Conservation (phyloP, 768 basidiomycete species). For the Boletus rex-veris region DNA sequence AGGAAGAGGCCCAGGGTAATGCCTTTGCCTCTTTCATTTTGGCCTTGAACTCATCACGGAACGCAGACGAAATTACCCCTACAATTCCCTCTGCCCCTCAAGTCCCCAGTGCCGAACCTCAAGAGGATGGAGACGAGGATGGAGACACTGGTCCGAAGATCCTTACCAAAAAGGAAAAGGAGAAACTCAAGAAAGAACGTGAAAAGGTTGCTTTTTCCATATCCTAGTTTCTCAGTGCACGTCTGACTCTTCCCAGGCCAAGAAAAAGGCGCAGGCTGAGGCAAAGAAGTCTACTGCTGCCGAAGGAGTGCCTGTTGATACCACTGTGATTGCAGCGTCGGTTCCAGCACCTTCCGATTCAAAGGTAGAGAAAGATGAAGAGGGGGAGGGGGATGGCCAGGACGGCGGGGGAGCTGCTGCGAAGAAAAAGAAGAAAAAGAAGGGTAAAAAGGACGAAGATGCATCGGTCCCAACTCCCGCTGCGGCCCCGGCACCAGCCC, state of each 20-base stretch:
- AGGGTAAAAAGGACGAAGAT: slow-evolving; percentile 72
- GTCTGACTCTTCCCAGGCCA: slow-evolving; percentile 42
- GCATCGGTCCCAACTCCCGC: slow-evolving; percentile 45
- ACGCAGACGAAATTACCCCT: slow-evolving; percentile 23
- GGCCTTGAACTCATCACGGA: not conserved
- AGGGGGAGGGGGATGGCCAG: slow-evolving; percentile 66
- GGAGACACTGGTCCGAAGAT: slow-evolving; percentile 61
- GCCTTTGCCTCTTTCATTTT: not conserved
- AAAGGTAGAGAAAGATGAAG: slow-evolving; percentile 46
- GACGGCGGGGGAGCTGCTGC: slow-evolving; percentile 45
- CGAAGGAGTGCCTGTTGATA: slow-evolving; percentile 31
- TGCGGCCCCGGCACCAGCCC: slow-evolving; percentile 32
- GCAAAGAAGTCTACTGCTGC: slow-evolving; percentile 60
- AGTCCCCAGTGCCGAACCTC: slow-evolving; percentile 27
- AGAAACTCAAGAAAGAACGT: slow-evolving; percentile 93
- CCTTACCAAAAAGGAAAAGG: slow-evolving; percentile 94
- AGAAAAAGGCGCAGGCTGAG: slow-evolving; percentile 82
- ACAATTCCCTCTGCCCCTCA: slow-evolving; percentile 28
- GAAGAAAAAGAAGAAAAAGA: slow-evolving; percentile 86
- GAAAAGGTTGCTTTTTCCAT: slow-evolving; percentile 67
- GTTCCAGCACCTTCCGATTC: slow-evolving; percentile 30
- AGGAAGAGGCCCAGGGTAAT: slow-evolving; percentile 11
- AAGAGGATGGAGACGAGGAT: slow-evolving; percentile 41
- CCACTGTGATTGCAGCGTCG: slow-evolving; percentile 6
- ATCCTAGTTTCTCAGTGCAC: slow-evolving; percentile 3